Base-by-base conservation (phyloP, 1,284 basidiomycete species). In the Fomitopsis pinicola region DNA sequence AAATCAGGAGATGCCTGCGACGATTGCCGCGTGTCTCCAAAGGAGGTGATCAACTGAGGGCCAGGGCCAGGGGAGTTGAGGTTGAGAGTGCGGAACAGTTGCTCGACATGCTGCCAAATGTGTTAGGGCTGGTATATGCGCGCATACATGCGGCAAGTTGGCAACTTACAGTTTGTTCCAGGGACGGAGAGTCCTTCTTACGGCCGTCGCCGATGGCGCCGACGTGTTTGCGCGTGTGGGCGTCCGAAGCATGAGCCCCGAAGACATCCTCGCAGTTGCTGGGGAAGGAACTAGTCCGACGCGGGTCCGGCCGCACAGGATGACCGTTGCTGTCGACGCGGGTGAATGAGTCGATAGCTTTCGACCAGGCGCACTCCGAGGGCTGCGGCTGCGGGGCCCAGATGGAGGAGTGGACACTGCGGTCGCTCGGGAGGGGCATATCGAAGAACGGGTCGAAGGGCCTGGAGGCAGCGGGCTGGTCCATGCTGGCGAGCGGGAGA, bases 351-450 rank as follows among this genome's bases (percentile, higher is more conserved):
- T 88, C 85, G 44, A 87, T 74, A 42, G 85, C 76, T 63, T 78
- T 79, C 17, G 87, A 85, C 89, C 88, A 90, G 14, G 83, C 81
- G 17, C 77, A 73, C 40, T 87, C 86, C 33, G 82, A 80, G 5
- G 82, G 81, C 72, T 88, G 87, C 14, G 88, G 86, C 68, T 87
- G 87, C 14, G 89, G 89, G 2, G 88, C 89, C 88, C 89, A 91
- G 65, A 91, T 91, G 59, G 88, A 90, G 35, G 79, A 72, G 0
- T 75, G 63, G n/a, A 60, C 57, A 44, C 66, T 61, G 45, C 71
- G 66, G 26, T 67, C 38, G 38, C 12, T 66, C 15, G 68, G 65
- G 45, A 67, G 61, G 55, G 65, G 62, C 26, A 66, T 50, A 57
- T 73, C 71, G 65, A 71, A 72, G 68, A 72, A 64, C 42, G 72